These are phyloP conservation scores for Monilinia aucupariae DNA, from an alignment of 2,329 filamentous ascomycete species.

Conservation along the genomic window DNA sequence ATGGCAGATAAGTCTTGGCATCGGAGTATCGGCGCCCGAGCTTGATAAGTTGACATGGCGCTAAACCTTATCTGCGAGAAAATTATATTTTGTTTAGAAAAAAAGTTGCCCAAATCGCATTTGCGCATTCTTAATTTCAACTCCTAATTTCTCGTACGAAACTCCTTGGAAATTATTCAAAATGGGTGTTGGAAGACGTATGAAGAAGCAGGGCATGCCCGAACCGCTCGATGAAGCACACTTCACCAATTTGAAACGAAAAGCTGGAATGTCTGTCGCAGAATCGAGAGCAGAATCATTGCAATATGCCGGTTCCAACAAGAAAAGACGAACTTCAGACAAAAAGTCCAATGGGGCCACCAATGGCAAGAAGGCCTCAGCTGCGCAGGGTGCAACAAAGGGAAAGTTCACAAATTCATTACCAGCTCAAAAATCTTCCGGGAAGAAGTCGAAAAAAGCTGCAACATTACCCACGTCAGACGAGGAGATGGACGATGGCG, in stretches of 20 bases:
- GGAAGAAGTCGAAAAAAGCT: slow-evolving; percentile 35
- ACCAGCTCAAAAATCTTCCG: slow-evolving; percentile 34
- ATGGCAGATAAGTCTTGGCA: slow-evolving; percentile 17
- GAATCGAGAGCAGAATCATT: slow-evolving; percentile 46
- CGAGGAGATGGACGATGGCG: slow-evolving; percentile 36
- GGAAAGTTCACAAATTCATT: slow-evolving; percentile 37
- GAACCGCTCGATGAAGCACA: slow-evolving; percentile 75
- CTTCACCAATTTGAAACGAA: slow-evolving; percentile 77
- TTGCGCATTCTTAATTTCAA: slow-evolving; percentile 14
- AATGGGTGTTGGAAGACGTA: slow-evolving; percentile 87
- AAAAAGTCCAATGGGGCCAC: slow-evolving; percentile 29
- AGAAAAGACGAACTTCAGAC: slow-evolving; percentile 57
- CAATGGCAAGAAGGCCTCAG: slow-evolving; percentile 32
- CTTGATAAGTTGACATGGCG: slow-evolving; percentile 15
- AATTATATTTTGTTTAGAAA: slow-evolving; percentile 21
- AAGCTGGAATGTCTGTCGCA: slow-evolving; percentile 64
- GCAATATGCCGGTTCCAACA: slow-evolving; percentile 34
- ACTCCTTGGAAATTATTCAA: slow-evolving; percentile 34
- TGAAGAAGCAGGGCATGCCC: slow-evolving; percentile 92
- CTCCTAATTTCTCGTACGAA: slow-evolving; percentile 13
- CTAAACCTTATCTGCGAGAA: slow-evolving; percentile 27
- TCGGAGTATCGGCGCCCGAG: slow-evolving; percentile 18
- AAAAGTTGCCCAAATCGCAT: slow-evolving; percentile 21
- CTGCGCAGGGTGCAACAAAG: slow-evolving; percentile 33
- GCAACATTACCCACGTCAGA: slow-evolving; percentile 41